A percentile compares a stretch with the other conserved stretches of the same genome.
phyloP scores from a whole-genome alignment of 495 filamentous ascomycete species.

The Aspergillus panamensis region DNA sequence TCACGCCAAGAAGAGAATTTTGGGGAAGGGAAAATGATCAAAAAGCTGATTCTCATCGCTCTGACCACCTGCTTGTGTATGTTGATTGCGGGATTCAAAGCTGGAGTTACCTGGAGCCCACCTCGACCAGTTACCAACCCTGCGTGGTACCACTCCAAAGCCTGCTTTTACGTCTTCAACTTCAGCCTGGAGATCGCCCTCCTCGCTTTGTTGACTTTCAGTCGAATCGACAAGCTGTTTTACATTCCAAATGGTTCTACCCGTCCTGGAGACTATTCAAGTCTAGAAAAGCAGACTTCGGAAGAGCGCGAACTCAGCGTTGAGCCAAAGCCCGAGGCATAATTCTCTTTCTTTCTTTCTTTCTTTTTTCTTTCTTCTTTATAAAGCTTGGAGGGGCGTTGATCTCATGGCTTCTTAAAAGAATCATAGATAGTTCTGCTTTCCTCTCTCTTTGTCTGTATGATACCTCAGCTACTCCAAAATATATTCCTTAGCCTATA shows the following conservation, averaged over 20 bases:
- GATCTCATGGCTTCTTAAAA: no score
- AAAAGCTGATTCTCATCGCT: conserved; percentile 63
- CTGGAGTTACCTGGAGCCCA: conserved; percentile 53
- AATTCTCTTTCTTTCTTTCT: not conserved
- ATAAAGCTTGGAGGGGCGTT: no score
- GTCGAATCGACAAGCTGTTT: conserved; percentile 70
- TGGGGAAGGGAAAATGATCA: conserved; percentile 61
- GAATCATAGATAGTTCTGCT: no score
- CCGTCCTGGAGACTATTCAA: conserved; percentile 20
- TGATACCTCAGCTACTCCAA: no score
- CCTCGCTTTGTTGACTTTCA: conserved; percentile 58
- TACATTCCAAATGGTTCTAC: conserved; percentile 48
- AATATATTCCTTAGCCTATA: no score
- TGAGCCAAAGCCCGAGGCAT: conserved; percentile 4
- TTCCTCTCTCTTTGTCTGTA: no score
- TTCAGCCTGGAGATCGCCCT: conserved; percentile 70
- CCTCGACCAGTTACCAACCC: conserved; percentile 51
- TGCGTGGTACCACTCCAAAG: conserved; percentile 63
- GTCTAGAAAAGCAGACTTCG: not conserved
- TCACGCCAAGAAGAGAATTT: conserved; percentile 57
- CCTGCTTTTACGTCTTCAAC: conserved; percentile 77
- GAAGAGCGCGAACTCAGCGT: not conserved
- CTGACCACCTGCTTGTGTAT: conserved; percentile 53
- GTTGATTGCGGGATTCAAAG: conserved; percentile 68
- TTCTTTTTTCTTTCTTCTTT: not conserved